These are phyloP conservation scores for Alopecurus myosuroides DNA, from an alignment of 176 grass and related monocot genomes.

Conservation along the genomic window DNA sequence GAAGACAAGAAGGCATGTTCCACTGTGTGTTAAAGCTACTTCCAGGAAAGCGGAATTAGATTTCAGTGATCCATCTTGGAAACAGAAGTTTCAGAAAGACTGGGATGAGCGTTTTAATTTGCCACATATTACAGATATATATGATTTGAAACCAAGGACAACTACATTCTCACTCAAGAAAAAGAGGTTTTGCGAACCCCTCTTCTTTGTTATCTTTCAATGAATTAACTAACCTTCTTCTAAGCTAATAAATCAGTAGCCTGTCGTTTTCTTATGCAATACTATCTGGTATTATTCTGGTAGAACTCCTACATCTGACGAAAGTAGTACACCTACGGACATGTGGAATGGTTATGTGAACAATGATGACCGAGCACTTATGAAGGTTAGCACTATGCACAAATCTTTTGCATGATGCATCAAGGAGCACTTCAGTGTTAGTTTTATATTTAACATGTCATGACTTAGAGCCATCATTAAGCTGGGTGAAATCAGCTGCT, in stretches of 20 bases:
- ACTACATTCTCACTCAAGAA: constrained; percentile 82
- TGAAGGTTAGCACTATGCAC: constrained; percentile 55
- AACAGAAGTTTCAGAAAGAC: constrained; percentile 63
- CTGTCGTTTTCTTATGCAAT: constrained; percentile 4
- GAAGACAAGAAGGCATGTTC: constrained; percentile 3
- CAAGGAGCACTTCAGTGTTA: background rate
- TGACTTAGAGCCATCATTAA: background rate
- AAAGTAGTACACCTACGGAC: constrained; percentile 32
- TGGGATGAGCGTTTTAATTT: constrained; percentile 67
- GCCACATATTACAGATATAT: constrained; percentile 73
- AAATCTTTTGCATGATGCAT: background rate
- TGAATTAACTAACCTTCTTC: constrained; percentile 14
- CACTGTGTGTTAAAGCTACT: constrained; percentile 30
- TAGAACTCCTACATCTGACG: constrained; percentile 44
- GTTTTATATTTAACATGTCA: background rate
- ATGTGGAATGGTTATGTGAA: constrained; percentile 79
- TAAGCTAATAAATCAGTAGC: background rate
- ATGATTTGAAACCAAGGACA: constrained; percentile 72
- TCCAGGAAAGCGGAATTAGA: constrained; percentile 36
- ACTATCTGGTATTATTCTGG: constrained; percentile 18
- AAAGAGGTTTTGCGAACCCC: constrained; percentile 44
- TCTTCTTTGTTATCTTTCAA: background rate
- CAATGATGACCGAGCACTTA: constrained; percentile 81
- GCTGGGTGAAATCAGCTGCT: background rate
- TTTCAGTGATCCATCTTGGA: constrained; percentile 70